phyloP scores from a whole-genome alignment of 1,284 basidiomycete genomes.

The Mrakiaceae sp. region DNA sequence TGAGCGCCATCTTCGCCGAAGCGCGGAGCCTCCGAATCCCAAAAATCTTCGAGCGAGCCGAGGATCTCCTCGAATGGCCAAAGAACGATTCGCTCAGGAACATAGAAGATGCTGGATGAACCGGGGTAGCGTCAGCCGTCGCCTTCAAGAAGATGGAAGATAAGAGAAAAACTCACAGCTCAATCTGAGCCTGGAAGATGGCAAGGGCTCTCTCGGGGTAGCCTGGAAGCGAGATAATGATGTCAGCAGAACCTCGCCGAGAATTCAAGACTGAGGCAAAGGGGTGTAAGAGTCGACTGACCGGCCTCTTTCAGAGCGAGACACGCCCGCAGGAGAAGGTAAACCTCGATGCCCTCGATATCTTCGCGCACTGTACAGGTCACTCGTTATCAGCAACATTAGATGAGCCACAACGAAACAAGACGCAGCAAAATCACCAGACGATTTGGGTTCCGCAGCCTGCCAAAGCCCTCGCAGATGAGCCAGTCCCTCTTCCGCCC shows the following conservation, averaged over 20 bases:
- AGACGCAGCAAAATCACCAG: neutral
- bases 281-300: constrained; percentile 33
- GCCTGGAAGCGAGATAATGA: constrained; percentile 25
- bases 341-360: constrained; percentile 29
- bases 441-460: neutral
- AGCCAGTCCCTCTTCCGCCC: constrained; percentile 18
- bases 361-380: constrained; percentile 3
- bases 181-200: constrained; percentile 39
- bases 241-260: neutral
- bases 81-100: constrained; percentile 24
- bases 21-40: constrained; percentile 40
- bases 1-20: constrained; percentile 36
- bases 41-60: constrained; percentile 36
- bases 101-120: constrained; percentile 34
- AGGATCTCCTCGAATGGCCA: constrained; percentile 19
- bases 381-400: neutral
- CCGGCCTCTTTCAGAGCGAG: constrained; percentile 63
- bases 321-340: constrained; percentile 30
- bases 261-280: neutral
- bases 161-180: constrained; percentile 30
- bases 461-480: constrained; percentile 7
- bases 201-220: constrained; percentile 40
- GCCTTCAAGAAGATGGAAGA: neutral
- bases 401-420: neutral
- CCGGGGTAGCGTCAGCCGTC: neutral